phyloP scores from a whole-genome alignment of 352 stramenopile genomes.

The Pythium vanterpoolii region DNA sequence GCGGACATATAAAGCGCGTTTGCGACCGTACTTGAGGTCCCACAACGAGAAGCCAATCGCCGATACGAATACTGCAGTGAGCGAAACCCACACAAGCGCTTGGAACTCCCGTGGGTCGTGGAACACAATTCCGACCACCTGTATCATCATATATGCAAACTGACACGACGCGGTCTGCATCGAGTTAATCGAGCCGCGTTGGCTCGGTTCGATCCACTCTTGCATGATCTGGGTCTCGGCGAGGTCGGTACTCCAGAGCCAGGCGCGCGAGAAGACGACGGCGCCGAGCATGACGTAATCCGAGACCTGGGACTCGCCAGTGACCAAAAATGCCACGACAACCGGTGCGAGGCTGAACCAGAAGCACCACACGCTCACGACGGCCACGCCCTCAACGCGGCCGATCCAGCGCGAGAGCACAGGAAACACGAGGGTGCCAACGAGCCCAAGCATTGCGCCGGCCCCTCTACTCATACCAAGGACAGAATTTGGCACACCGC shows the following conservation, averaged over 20 bases:
- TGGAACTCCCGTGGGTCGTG: slow-evolving; percentile 25
- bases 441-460: slow-evolving; percentile 15
- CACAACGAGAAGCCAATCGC: slow-evolving; percentile 21
- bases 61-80: slow-evolving; percentile 14
- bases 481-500: slow-evolving; percentile 22
- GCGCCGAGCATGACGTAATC: slow-evolving; percentile 26
- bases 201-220: slow-evolving; percentile 24
- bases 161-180: slow-evolving; percentile 27
- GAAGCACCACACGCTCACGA: slow-evolving; percentile 25
- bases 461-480: slow-evolving; percentile 19
- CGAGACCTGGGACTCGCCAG: slow-evolving; percentile 19
- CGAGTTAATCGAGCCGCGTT: slow-evolving; percentile 24
- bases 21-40: slow-evolving; percentile 25
- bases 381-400: slow-evolving; percentile 16
- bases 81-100: slow-evolving; percentile 21
- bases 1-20: slow-evolving; percentile 8
- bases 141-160: slow-evolving; percentile 24
- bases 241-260: slow-evolving; percentile 26
- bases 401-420: slow-evolving; percentile 16
- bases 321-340: slow-evolving; percentile 12
- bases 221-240: slow-evolving; percentile 29
- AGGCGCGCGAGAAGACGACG: slow-evolving; percentile 18
- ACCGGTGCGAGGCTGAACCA: slow-evolving; percentile 22
- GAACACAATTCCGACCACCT: slow-evolving; percentile 29
- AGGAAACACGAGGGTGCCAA: slow-evolving; percentile 25